Evolutionary conservation across 768 basidiomycete species (phyloP).

Genomic region (Auricularia cornea): DNA sequence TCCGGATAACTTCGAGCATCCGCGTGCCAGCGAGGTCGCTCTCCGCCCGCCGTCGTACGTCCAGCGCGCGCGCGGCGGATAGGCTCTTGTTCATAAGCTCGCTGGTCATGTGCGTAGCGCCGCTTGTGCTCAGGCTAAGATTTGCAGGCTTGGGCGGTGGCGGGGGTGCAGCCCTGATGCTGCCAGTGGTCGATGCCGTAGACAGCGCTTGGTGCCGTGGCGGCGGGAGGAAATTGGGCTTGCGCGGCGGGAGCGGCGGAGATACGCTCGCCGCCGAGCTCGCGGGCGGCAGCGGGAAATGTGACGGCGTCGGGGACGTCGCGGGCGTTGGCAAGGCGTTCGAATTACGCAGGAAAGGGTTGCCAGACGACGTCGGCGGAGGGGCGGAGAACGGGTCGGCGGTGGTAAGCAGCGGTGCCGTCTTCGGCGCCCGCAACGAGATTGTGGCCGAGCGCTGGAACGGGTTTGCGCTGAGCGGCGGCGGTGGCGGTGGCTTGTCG

Average conservation of each 20-base stretch:
- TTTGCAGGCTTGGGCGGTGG: conserved; percentile 39
- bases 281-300: neutral
- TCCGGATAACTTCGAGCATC: neutral
- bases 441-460: neutral
- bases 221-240: neutral
- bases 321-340: neutral
- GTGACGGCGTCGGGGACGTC: neutral
- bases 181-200: neutral
- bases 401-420: neutral
- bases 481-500: neutral
- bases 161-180: conserved; percentile 41
- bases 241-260: neutral
- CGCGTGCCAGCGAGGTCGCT: neutral
- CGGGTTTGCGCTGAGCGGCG: neutral
- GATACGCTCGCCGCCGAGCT: neutral
- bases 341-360: neutral
- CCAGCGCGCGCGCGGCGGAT: neutral
- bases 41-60: neutral
- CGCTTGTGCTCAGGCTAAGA: neutral
- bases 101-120: neutral
- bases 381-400: neutral
- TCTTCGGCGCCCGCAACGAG: neutral
- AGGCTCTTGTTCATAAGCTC: neutral
- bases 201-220: neutral
- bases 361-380: neutral